Base-by-base conservation (phyloP, 352 stramenopile genomes). In the Phytophthora ramorum region DNA sequence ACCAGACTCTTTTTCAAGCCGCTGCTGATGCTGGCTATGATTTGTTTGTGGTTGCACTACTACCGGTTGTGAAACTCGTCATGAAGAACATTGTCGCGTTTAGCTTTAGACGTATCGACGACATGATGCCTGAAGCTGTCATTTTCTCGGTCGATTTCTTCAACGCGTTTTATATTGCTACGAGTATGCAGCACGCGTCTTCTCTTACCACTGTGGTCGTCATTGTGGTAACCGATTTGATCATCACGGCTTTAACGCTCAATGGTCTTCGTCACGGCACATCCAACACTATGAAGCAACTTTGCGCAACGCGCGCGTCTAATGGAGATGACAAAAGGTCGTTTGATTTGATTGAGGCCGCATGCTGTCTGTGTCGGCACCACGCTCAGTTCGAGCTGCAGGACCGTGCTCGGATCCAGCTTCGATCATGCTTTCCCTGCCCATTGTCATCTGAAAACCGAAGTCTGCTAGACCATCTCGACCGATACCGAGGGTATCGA, bases 1-100 rank as follows among this genome's bases (percentile, higher is more conserved):
- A 70, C 38, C 58, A 63, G 9, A 53, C 58, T 2, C 24, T 65
- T 10, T 69, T 73, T 17, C 22, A 53, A 12, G 45, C 16, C 35
- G 43, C 59, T 22, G 50, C 35, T 22, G 22, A 41, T 4, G 35
- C 17, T 13, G 41, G 44, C 0, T 61, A 58, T 16, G 62, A 75
- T 16, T 24, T 67, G 4, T 14, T 38, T 4, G 54, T 58, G 4
- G 4, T 75, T 9, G 24, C 38, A 0, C 22, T 71, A 0, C 20
- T 67, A 4, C 56, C 66, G 7, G 20, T 66, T 12, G 8, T 75
- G 4, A 48, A 47, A 28, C n/a, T 47, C 8, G 7, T 16, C 9
- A 26, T 47, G 41, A 47, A 47, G 22, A 47, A 47, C 22, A 16
- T 22, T 16, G 41, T 43, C 14, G 26, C 66, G 37, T 13, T 43